Conservation (phyloP, 2,329 filamentous ascomycete genomes). For the Ceratocystis diversiconidia region DNA sequence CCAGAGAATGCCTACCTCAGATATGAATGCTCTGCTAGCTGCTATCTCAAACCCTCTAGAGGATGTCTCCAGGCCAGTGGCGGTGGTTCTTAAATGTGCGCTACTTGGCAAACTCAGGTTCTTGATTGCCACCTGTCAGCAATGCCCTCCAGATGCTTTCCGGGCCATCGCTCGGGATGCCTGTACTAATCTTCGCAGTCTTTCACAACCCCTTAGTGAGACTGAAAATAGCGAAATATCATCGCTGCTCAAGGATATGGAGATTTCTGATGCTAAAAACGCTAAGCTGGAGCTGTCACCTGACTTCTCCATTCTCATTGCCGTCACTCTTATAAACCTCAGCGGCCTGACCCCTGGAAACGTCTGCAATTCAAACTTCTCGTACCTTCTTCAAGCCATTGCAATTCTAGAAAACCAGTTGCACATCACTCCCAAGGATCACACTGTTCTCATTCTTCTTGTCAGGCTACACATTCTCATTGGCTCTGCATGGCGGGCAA, state of each 20-base stretch:
- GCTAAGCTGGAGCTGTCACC: conserved; percentile 17
- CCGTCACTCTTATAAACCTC: conserved; percentile 14
- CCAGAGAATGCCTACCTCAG: conserved; percentile 9
- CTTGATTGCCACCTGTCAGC: conserved; percentile 37
- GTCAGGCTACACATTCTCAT: conserved; percentile 38
- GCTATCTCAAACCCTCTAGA: conserved; percentile 27
- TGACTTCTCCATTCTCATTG: conserved; percentile 17
- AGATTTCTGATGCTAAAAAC: conserved; percentile 7
- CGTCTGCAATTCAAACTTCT: background rate
- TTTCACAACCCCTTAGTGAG: conserved; percentile 6
- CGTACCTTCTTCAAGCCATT: conserved; percentile 34
- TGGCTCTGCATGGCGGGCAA: conserved; percentile 35
- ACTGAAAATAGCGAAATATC: conserved; percentile 18
- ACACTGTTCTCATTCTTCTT: conserved; percentile 35
- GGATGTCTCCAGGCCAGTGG: conserved; percentile 25
- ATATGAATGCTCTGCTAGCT: conserved; percentile 20
- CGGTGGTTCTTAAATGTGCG: conserved; percentile 11
- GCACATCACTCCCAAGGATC: conserved; percentile 32
- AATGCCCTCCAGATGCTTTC: conserved; percentile 26
- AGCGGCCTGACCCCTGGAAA: conserved; percentile 8
- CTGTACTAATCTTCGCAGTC: conserved; percentile 7
- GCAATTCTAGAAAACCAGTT: conserved; percentile 37
- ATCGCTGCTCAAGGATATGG: conserved; percentile 9
- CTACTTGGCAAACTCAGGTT: conserved; percentile 16
- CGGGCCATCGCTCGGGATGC: conserved; percentile 24